A percentile compares a stretch with the other conserved stretches of the same genome.
phyloP scores from a whole-genome alignment of 768 basidiomycete genomes.

The Trametes gibbosa region DNA sequence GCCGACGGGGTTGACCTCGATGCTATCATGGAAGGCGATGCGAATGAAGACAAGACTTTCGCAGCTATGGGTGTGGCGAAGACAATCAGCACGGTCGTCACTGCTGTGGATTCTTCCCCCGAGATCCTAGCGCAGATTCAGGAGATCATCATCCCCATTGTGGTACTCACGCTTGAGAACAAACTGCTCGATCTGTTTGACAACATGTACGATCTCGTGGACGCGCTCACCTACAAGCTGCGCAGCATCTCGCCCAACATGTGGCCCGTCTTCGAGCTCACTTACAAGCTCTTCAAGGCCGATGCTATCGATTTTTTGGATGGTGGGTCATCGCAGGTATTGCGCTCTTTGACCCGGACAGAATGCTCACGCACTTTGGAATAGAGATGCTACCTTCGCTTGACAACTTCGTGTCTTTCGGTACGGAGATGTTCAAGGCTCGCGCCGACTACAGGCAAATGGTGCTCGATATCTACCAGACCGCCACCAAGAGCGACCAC shows the following conservation, averaged over 20 bases:
- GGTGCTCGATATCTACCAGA: conserved; percentile 81
- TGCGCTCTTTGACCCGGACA: neutral
- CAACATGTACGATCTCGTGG: conserved; percentile 83
- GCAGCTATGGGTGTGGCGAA: conserved; percentile 86
- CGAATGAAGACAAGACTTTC: conserved; percentile 84
- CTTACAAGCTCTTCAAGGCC: conserved; percentile 77
- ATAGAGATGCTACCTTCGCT: conserved; percentile 83
- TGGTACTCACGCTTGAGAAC: conserved; percentile 73
- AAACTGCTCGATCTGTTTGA: conserved; percentile 82
- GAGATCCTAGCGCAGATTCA: conserved; percentile 80
- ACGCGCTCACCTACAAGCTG: conserved; percentile 80
- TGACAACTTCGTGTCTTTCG: conserved; percentile 87
- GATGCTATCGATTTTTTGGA: conserved; percentile 87
- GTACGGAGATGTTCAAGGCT: conserved; percentile 69
- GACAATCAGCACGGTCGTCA: conserved; percentile 79
- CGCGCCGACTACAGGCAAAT: conserved; percentile 76
- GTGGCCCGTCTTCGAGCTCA: conserved; percentile 87
- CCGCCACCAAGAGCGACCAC: conserved; percentile 61
- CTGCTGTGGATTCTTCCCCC: conserved; percentile 66
- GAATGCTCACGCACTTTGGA: neutral
- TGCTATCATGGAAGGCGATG: conserved; percentile 43
- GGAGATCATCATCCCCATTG: conserved; percentile 76
- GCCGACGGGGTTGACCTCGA: conserved; percentile 56
- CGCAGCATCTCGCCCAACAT: conserved; percentile 72
- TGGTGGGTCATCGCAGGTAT: conserved; percentile 42